Evolutionary conservation across 2,329 filamentous ascomycete genomes (phyloP).

Genomic region (Fusarium sterilihyphosum): DNA sequence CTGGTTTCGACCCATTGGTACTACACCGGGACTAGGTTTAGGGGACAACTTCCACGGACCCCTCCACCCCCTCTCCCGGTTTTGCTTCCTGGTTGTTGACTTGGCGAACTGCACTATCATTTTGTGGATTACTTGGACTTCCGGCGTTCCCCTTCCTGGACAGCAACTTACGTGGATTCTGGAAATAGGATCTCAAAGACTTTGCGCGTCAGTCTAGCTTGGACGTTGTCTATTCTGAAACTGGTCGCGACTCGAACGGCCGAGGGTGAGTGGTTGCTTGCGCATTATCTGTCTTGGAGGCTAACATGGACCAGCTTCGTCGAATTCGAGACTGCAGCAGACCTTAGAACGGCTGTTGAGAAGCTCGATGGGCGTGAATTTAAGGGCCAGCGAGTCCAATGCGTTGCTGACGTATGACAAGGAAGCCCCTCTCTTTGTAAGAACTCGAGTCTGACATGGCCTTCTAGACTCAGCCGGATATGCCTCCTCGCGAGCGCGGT

Average conservation of each 20-base stretch:
- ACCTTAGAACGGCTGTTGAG: slow-evolving; percentile 90
- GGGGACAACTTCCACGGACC: slow-evolving; percentile 44
- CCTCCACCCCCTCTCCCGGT: slow-evolving; percentile 39
- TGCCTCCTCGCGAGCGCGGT: slow-evolving; percentile 72
- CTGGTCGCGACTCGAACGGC: slow-evolving; percentile 68
- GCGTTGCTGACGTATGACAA: slow-evolving; percentile 78
- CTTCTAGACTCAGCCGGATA: slow-evolving; percentile 80
- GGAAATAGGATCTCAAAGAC: slow-evolving; percentile 98
- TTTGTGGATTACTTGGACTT: slow-evolving; percentile 49
- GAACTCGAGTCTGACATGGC: slow-evolving; percentile 35
- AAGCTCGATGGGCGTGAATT: slow-evolving; percentile 95
- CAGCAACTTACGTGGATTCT: slow-evolving; percentile 82
- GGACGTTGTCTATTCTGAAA: slow-evolving; percentile 98
- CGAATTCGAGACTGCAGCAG: slow-evolving; percentile 93
- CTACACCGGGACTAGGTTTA: slow-evolving; percentile 41
- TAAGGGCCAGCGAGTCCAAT: slow-evolving; percentile 87
- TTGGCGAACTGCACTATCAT: slow-evolving; percentile 52
- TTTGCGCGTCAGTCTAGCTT: slow-evolving; percentile 96
- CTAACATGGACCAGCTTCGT: slow-evolving; percentile 75
- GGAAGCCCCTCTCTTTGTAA: background rate
- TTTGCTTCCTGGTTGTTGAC: slow-evolving; percentile 47
- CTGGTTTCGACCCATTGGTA: slow-evolving; percentile 43
- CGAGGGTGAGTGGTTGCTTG: slow-evolving; percentile 75
- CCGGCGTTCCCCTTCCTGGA: slow-evolving; percentile 58
- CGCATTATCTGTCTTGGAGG: background rate